Evolutionary conservation across 2,329 filamentous ascomycete genomes (phyloP), one percentile per base, ranked within the genome.

Genomic region (Talaromyces sp.): DNA sequence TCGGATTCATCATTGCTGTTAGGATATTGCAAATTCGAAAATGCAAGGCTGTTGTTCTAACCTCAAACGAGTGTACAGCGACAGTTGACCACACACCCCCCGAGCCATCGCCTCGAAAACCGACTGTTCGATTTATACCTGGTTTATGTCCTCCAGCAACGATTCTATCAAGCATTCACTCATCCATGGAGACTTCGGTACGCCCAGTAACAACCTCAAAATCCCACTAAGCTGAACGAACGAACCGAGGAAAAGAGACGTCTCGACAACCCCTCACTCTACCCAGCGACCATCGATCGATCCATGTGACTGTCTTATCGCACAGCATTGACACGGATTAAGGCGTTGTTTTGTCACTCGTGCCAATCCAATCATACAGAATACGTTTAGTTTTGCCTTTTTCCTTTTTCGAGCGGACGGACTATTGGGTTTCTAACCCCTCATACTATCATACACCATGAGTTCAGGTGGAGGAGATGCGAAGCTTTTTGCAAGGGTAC

Each of bases 401-500:
- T 48, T 5, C n/a, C 45, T 25, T 35, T 48, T 48, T 21, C 45
- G 45, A 48, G 45, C 17, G 45, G 28, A 33, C 45, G 10, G 33
- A 28, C 33, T 9, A 48, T 48, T 35, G 25, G 28, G 9, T 21
- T 33, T 21, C 19, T 33, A 48, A 25, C 28, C 45, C 45, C 53
- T 28, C 43, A 11, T 50, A 54, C 43, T 46, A 25, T 36, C 15
- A 53, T 50, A 63, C 70, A 78, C 65, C 66, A 87, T 86, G 83
- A 84, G 80, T 74, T 79, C 82, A 63, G 76, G 85, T 75, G 90
- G 89, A 78, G 91, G 94, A 77, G 94, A 97, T 85, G 96, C 94
- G 79, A 97, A 97, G 85, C 87, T 99, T 79, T 99, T 99, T 81
- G 93, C 94, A 76, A 87, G 94, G 81, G 94, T 99, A 87, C 69